These are phyloP conservation scores for Phylloporus scabripes DNA, from an alignment of 768 basidiomycete species.

Conservation along the genomic window DNA sequence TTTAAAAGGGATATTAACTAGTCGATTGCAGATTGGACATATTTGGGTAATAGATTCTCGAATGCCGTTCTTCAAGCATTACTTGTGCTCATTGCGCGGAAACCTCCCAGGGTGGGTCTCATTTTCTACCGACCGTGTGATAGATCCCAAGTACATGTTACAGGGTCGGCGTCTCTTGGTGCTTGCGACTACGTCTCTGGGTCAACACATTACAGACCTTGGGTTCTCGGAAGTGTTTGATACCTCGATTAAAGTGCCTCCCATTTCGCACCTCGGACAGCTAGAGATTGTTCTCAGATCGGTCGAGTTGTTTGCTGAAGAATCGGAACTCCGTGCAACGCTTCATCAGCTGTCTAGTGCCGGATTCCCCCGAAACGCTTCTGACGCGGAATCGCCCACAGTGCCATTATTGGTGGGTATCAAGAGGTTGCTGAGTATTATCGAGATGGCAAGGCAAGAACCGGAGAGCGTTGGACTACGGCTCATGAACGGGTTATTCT, in stretches of 20 bases:
- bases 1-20: constrained; percentile 4
- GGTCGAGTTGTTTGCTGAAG: constrained; percentile 63
- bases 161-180: constrained; percentile 89
- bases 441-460: constrained; percentile 98
- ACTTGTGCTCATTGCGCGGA: constrained; percentile 78
- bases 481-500: constrained; percentile 55
- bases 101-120: constrained; percentile 79
- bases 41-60: constrained; percentile 94
- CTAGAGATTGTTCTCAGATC: constrained; percentile 77
- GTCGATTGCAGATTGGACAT: constrained; percentile 77
- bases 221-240: constrained; percentile 90
- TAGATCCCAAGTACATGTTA: constrained; percentile 8
- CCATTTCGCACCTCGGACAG: constrained; percentile 64
- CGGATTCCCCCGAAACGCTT: constrained; percentile 49
- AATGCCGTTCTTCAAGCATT: constrained; percentile 89
- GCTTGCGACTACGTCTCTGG: constrained; percentile 88
- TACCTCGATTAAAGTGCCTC: constrained; percentile 77
- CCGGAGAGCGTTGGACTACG: constrained; percentile 76
- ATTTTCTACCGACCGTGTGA: background rate
- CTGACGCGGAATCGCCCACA: constrained; percentile 38
- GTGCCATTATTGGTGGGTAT: constrained; percentile 75
- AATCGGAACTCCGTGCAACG: constrained; percentile 50
- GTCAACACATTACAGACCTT: constrained; percentile 79
- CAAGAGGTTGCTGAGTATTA: constrained; percentile 84
- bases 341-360: constrained; percentile 67